Evolutionary conservation across 148 eudicot genomes (phyloP), one percentile per base, ranked within the genome.

Genomic region (Cornus suecica): DNA sequence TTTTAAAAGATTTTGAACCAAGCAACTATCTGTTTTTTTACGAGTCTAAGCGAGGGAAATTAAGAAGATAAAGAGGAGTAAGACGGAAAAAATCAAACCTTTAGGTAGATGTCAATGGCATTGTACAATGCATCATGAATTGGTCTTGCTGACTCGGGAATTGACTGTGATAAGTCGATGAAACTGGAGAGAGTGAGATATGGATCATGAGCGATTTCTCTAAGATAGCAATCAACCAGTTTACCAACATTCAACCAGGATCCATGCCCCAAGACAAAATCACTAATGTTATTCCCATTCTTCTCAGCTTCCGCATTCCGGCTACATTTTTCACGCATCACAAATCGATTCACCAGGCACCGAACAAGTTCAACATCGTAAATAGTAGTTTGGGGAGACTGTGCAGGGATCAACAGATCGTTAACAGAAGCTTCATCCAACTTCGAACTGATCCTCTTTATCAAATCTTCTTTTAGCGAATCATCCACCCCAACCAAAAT

Each of bases 91-190:
- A 58, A 32, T 41, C 81, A 0, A 71, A 90, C 97, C 97, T 93
- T 89, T 75, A 93, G 77, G 80, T 83, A 93, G 77, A 87, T 80
- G 77, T 93, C 92, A 66, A 93, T 80, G 31, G 94, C 97, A 68
- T 82, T 71, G 70, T 93, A 93, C 48, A 93, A 70, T n/a, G 87
- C 92, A 80, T 93, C 92, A 67, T 93, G 97, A 76, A 87, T 87
- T 34, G 94, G 94, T 76, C 97, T 89, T 30, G 94, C 92, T 23
- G 82, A 74, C 42, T 88, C 90, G 0, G 98, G 98, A 78, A 91
- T 77, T 67, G 86, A 83, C 79, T 78, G 80, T 10, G 94, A 72
- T 66, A 93, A 69, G 30, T 82, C 78, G 74, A 86, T 28, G 58
- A 93, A 91, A 78, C 82, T 81, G 20, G 88, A 75, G 29, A 85